Evolutionary conservation across 1,284 basidiomycete genomes (phyloP).

Genomic region (Microbotryum saponariae): DNA sequence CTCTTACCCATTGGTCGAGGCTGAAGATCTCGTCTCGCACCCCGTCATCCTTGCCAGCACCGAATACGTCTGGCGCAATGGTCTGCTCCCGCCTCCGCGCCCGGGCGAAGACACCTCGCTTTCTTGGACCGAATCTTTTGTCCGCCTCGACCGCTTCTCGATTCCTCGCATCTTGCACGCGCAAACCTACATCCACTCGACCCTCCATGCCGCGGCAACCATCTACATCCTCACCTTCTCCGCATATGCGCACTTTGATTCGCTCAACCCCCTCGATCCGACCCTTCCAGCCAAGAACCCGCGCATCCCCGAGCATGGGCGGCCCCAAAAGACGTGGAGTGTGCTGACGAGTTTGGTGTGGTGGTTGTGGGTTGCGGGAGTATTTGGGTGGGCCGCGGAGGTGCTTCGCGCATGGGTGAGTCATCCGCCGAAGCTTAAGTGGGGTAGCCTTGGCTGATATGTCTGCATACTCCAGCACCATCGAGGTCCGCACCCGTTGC

Average conservation of each 20-base stretch:
- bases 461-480: slow-evolving; percentile 6
- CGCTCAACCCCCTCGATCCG: slow-evolving; percentile 29
- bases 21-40: slow-evolving; percentile 31
- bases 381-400: slow-evolving; percentile 30
- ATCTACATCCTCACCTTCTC: slow-evolving; percentile 34
- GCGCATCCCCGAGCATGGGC: slow-evolving; percentile 3
- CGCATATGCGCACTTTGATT: slow-evolving; percentile 28
- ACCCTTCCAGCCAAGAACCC: slow-evolving; percentile 1
- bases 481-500: slow-evolving; percentile 24
- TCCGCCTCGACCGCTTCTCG: slow-evolving; percentile 30
- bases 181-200: slow-evolving; percentile 30
- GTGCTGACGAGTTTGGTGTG: slow-evolving; percentile 18
- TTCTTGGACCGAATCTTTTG: slow-evolving; percentile 23
- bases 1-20: slow-evolving; percentile 28
- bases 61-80: slow-evolving; percentile 33
- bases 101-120: slow-evolving; percentile 2
- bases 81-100: slow-evolving; percentile 20
- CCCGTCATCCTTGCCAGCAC: slow-evolving; percentile 33
- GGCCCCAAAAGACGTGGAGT: slow-evolving; percentile 23
- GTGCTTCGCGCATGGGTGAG: slow-evolving; percentile 27
- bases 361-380: slow-evolving; percentile 31
- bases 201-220: slow-evolving; percentile 26
- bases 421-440: not conserved
- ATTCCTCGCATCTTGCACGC: slow-evolving; percentile 28
- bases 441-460: not conserved